phyloP scores from a whole-genome alignment of 2,329 filamentous ascomycete species.

The Apiospora phragmitis region DNA sequence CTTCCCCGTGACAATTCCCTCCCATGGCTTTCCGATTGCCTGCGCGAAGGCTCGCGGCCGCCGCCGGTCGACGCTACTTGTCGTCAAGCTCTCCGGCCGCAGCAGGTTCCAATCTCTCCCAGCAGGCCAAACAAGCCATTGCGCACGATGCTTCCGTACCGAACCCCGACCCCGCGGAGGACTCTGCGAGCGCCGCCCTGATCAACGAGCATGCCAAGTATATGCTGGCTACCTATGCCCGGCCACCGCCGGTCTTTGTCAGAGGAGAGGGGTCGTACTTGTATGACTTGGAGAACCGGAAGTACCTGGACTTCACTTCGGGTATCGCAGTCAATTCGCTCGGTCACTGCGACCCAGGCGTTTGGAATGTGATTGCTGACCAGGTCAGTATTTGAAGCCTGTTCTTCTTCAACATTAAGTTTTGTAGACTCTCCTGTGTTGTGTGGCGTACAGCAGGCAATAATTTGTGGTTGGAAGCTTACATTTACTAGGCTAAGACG shows the following conservation, averaged over 20 bases:
- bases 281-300: constrained; percentile 85
- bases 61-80: constrained; percentile 22
- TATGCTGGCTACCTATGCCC: constrained; percentile 95
- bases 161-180: constrained; percentile 31
- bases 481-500: constrained; percentile 56
- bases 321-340: constrained; percentile 95
- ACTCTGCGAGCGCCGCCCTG: constrained; percentile 62
- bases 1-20: neutral
- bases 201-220: constrained; percentile 76
- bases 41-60: constrained; percentile 20
- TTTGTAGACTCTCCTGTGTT: neutral
- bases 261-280: constrained; percentile 84
- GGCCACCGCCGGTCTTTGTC: constrained; percentile 86
- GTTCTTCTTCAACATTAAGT: neutral
- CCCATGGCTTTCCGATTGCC: constrained; percentile 29
- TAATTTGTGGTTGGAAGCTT: neutral
- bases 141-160: constrained; percentile 29
- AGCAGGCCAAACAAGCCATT: constrained; percentile 25
- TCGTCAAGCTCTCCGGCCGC: constrained; percentile 26
- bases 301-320: constrained; percentile 92
- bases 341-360: constrained; percentile 83
- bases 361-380: constrained; percentile 72
- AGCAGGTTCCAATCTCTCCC: constrained; percentile 26
- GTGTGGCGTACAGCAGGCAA: constrained; percentile 4
- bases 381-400: constrained; percentile 53